Evolutionary conservation across 257 asterid genomes (phyloP), one percentile per base, ranked within the genome.

Genomic region (Oldenlandia corymbosa): DNA sequence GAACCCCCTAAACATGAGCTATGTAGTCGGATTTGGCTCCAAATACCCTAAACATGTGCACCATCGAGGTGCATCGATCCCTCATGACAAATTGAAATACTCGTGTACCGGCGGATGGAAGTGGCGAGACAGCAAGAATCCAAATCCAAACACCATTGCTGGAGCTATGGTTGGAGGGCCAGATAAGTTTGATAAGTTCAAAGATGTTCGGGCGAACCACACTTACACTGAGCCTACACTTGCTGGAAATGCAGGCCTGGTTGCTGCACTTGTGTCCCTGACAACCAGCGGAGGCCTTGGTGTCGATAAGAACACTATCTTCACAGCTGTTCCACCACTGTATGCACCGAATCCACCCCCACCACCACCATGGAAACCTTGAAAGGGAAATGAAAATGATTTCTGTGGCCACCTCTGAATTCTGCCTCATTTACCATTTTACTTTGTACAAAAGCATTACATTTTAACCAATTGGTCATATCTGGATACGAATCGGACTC

Each of bases 101-200:
- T 84, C 96, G 0, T 91, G 98, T 74, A 81, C 81, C 18, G 93
- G 90, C 8, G 95, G 98, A 14, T 72, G 75, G 81, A 78, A 54
- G 71, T 91, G 92, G 90, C 89, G 87, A 18, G 88, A 88, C 66
- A 64, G 85, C 30, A 21, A 43, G 13, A 68, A 73, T 1, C 71
- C 86, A 10, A 87, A 91, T 67, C 94, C 94, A 21, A 78, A 84
- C 79, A 85, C 54, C 80, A 68, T 90, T 63, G 47, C 48, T 0
- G 96, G 97, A 24, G 97, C 96, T 68, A 82, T 90, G 94, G 98
- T 88, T 2, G 89, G 88, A 48, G 98, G 98, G 20, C 98, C 95
- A 0, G 95, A 91, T 73, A 77, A 80, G 47, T 83, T 83, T 48
- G 98, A 91, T 67, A 81, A 65, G 14, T 91, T 79, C 79, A 73